Percentiles rank a stretch among this genome's conserved stretches.
Conservation (phyloP, 441 rosid genomes). For the Biscutella laevigata region DNA sequence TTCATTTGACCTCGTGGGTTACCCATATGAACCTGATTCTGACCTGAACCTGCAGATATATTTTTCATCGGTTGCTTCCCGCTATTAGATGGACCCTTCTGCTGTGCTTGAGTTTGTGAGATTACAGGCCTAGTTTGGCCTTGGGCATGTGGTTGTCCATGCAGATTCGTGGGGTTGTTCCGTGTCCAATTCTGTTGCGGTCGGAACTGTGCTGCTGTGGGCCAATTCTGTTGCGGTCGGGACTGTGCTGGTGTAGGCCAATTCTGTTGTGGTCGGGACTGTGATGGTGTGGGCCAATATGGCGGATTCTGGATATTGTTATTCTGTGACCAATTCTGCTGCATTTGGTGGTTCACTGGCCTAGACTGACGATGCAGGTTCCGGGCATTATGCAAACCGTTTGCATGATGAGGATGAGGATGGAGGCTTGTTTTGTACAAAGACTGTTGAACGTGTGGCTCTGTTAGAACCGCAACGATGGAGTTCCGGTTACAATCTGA, state of each 20-base stretch:
- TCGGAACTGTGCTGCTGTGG: too few relatives aligned
- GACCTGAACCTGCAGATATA: slow-evolving; percentile 20
- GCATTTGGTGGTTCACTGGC: slow-evolving; percentile 26
- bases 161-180: slow-evolving; percentile 16
- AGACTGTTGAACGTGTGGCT: slow-evolving; percentile 29
- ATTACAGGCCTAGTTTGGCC: slow-evolving; percentile 14
- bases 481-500: slow-evolving; percentile 24
- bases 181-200: slow-evolving; percentile 20
- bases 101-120: slow-evolving; percentile 18
- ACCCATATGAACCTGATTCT: slow-evolving; percentile 1
- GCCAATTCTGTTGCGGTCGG: too few relatives aligned
- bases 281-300: slow-evolving; percentile 2
- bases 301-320: slow-evolving; percentile 15
- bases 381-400: neutral
- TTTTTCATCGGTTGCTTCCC: slow-evolving; percentile 7
- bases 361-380: slow-evolving; percentile 15
- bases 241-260: too few relatives aligned
- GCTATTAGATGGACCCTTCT: slow-evolving; percentile 9
- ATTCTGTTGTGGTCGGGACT: too few relatives aligned
- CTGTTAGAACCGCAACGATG: slow-evolving; percentile 33
- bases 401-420: slow-evolving; percentile 6
- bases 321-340: slow-evolving; percentile 25
- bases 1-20: slow-evolving; percentile 17
- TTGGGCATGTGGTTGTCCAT: slow-evolving; percentile 11
- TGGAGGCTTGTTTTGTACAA: slow-evolving; percentile 20